Percentiles rank a stretch among this genome's conserved stretches.
Evolutionary conservation across 148 eudicot species (phyloP).

Genomic region (Dysphania ambrosioides): DNA sequence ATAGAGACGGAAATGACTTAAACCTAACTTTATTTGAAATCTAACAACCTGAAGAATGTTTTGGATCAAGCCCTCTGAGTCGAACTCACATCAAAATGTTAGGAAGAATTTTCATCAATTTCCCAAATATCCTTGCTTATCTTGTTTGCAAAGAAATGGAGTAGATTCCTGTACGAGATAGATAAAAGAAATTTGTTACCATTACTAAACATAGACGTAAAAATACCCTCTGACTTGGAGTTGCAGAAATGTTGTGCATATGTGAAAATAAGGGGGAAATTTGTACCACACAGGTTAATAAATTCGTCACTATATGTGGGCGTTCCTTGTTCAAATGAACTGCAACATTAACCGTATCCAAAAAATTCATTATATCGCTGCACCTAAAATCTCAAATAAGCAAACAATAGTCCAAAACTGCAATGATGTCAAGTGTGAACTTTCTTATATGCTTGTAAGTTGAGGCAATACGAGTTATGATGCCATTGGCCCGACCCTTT

Average conservation of each 20-base stretch:
- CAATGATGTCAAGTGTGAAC: constrained; percentile 19
- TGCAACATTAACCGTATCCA: constrained; percentile 26
- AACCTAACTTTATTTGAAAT: no score
- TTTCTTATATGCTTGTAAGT: not conserved
- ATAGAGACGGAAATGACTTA: no score
- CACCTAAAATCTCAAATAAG: constrained; percentile 8
- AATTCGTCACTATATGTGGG: constrained; percentile 29
- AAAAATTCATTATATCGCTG: constrained; percentile 21
- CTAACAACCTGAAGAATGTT: no score
- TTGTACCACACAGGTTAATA: constrained; percentile 12
- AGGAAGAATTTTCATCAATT: no score
- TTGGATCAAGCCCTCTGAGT: no score
- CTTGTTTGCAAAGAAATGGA: not conserved
- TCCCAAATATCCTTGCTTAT: no score
- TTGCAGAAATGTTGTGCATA: constrained; percentile 11
- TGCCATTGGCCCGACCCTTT: constrained; percentile 2
- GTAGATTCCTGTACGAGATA: not conserved
- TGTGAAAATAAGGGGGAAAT: constrained; percentile 13
- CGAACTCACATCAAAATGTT: no score
- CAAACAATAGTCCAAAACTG: constrained; percentile 6
- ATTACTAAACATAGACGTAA: constrained; percentile 1
- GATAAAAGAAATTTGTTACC: not conserved
- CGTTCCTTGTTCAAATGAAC: constrained; percentile 23
- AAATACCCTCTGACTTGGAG: not conserved
- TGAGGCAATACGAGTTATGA: not conserved